Evolutionary conservation across 805 yeast genomes (phyloP), one percentile per base, ranked within the genome.

Genomic region (Tetrapisispora arboricola): DNA sequence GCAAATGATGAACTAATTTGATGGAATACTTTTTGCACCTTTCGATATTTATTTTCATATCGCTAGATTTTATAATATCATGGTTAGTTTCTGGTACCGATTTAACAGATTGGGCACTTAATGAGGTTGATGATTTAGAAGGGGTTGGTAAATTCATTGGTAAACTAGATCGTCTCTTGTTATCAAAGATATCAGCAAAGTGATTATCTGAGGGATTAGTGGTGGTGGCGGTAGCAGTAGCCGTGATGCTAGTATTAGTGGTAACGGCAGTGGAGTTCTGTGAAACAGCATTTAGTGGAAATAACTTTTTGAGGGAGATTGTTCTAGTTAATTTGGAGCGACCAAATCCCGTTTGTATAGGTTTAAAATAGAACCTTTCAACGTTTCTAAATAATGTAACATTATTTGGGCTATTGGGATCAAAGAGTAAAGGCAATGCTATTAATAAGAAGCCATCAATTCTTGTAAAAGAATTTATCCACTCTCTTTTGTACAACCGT

Each of bases 1-100:
- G 47, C 4, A 55, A 43, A 31, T 33, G 40, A 17, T 42, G 34
- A n/a, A 54, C 28, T n/a, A 57, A 32, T 24, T 47, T 47, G 4
- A 43, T 22, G 5, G 51, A 21, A 11, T 44, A 21, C 20, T 38
- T 38, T 39, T 45, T 52, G 15, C 37, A 4, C 33, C 17, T 33
- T 24, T 38, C 21, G 22, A 29, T 15, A 39, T 30, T 20, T 17
- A 15, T 20, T 31, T 32, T 32, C 36, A 42, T n/a, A 32, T 31
- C 32, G 8, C 5, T 18, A 18, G 27, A 24, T 18, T 29, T 36
- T 27, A 26, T 26, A 16, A 32, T 20, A 16, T 32, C 16, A 15
- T 32, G 21, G 1, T 19, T 20, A 26, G 18, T 25, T 37, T 32
- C 36, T 20, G 38, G 26, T 19, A 17, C 26, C 3, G 26, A 27